phyloP scores from a whole-genome alignment of 345 rosid genomes.

The Populus euphratica region DNA sequence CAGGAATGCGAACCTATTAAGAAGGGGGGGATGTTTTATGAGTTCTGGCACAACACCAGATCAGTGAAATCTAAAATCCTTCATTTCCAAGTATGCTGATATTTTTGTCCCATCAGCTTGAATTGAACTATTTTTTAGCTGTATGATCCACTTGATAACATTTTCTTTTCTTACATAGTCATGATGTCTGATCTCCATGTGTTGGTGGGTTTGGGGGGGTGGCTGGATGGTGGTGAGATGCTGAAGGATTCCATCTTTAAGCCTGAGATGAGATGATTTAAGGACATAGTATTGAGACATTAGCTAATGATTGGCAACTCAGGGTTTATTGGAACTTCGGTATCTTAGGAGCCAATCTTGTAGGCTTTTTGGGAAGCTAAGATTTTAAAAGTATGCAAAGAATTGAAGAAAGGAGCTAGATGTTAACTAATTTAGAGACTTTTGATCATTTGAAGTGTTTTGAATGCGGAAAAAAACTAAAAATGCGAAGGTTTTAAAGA shows the following conservation, averaged over 20 bases:
- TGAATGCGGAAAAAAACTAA: not conserved
- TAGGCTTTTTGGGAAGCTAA: not conserved
- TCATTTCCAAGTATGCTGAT: constrained; percentile 48
- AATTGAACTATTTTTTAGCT: not conserved
- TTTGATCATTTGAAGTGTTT: not conserved
- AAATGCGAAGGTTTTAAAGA: not conserved
- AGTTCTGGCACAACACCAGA: constrained; percentile 54
- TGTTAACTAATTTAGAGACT: not conserved
- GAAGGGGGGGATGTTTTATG: constrained; percentile 44
- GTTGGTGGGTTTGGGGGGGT: not conserved
- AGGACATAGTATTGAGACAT: not conserved
- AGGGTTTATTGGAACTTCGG: not conserved
- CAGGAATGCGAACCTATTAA: constrained; percentile 42
- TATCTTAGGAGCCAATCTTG: too few relatives aligned
- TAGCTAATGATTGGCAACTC: not conserved
- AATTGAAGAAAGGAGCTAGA: not conserved
- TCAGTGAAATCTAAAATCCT: constrained; percentile 61
- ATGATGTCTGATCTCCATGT: not conserved
- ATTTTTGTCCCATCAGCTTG: not conserved
- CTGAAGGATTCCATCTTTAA: too few relatives aligned
- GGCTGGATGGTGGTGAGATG: not conserved
- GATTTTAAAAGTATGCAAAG: not conserved
- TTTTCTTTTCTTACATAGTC: too few relatives aligned
- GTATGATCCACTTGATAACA: too few relatives aligned
- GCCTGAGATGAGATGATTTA: not conserved